Evolutionary conservation across 2,329 filamentous ascomycete species (phyloP).

Genomic region (Huntiella moniliformis): DNA sequence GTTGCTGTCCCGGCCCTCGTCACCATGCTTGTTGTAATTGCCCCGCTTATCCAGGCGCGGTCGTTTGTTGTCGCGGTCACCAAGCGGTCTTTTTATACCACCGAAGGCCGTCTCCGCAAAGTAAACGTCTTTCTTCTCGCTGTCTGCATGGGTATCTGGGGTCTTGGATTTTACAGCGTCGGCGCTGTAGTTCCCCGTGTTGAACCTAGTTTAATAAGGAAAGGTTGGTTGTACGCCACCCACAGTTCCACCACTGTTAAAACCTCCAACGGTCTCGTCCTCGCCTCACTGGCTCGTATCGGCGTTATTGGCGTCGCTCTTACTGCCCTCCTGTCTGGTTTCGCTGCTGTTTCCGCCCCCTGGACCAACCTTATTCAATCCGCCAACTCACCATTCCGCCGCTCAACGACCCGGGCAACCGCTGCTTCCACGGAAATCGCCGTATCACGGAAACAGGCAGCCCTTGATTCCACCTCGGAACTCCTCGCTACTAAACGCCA

Average conservation of each 20-base stretch:
- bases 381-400: conserved; percentile 29
- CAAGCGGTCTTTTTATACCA: conserved; percentile 37
- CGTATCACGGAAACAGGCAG: conserved; percentile 58
- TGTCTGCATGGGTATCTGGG: conserved; percentile 46
- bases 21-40: conserved; percentile 52
- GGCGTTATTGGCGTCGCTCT: conserved; percentile 71
- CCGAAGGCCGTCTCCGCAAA: conserved; percentile 5
- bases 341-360: conserved; percentile 70
- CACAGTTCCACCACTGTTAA: conserved; percentile 12
- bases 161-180: conserved; percentile 59
- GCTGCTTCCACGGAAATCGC: conserved; percentile 54
- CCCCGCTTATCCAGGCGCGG: conserved; percentile 64
- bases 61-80: conserved; percentile 32
- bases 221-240: conserved; percentile 6
- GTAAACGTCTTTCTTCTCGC: conserved; percentile 41
- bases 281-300: conserved; percentile 46
- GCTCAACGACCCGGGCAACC: conserved; percentile 15
- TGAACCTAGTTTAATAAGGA: conserved; percentile 13
- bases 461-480: conserved; percentile 59
- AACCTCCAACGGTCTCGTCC: conserved; percentile 20
- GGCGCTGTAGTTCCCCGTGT: conserved; percentile 40
- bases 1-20: conserved; percentile 53
- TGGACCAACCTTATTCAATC: conserved; percentile 56
- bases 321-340: conserved; percentile 77
- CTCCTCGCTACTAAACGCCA: conserved; percentile 59